Evolutionary conservation across 257 asterid species (phyloP).

Genomic region (Thymus mandschuricus): DNA sequence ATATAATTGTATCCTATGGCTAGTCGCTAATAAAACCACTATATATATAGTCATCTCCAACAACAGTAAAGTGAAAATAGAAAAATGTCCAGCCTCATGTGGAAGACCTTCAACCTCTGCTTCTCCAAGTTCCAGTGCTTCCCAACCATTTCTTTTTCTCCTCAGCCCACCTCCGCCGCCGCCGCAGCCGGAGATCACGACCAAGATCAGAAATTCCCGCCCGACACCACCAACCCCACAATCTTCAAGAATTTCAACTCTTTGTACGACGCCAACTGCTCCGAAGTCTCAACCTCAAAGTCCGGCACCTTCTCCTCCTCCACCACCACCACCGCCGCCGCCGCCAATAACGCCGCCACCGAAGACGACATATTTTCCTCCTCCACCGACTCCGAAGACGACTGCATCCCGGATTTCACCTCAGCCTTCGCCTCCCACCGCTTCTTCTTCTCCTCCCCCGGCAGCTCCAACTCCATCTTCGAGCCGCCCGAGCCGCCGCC

Average conservation of each 20-base stretch:
- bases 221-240: slow-evolving; percentile 29
- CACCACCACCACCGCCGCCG: slow-evolving; percentile 30
- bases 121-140: slow-evolving; percentile 75
- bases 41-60: background rate
- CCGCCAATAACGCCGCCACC: slow-evolving; percentile 20
- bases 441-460: slow-evolving; percentile 84
- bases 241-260: slow-evolving; percentile 57
- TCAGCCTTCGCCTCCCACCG: slow-evolving; percentile 74
- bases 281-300: slow-evolving; percentile 46
- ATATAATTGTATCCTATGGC: no score
- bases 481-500: slow-evolving; percentile 36
- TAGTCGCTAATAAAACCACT: no score
- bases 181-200: slow-evolving; percentile 29
- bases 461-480: slow-evolving; percentile 71
- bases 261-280: slow-evolving; percentile 46
- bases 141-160: slow-evolving; percentile 46
- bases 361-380: slow-evolving; percentile 36
- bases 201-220: slow-evolving; percentile 15
- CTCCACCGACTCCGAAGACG: slow-evolving; percentile 43
- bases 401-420: slow-evolving; percentile 57
- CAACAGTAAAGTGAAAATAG: background rate
- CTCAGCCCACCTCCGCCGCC: slow-evolving; percentile 40
- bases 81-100: slow-evolving; percentile 58
- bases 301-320: slow-evolving; percentile 42
- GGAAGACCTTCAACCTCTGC: slow-evolving; percentile 63